phyloP scores from a whole-genome alignment of 345 rosid genomes.

The Populus euphratica region DNA sequence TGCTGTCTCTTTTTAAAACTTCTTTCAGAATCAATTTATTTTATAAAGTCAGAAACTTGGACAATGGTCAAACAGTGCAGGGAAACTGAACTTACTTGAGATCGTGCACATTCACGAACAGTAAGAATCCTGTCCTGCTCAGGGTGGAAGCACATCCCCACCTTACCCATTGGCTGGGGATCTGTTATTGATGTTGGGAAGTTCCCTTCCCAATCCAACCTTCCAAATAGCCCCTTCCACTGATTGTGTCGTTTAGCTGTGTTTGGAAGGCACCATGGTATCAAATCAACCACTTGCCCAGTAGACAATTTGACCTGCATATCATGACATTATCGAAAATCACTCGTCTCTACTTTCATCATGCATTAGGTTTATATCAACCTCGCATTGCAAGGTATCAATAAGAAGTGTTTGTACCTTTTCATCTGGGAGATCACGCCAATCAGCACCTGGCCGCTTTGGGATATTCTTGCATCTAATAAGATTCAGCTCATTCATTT shows the following conservation, averaged over 20 bases:
- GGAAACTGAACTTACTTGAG: conserved; percentile 49
- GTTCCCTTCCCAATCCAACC: conserved; percentile 91
- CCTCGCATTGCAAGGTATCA: background rate
- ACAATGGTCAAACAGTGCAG: background rate
- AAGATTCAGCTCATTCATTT: conserved; percentile 73
- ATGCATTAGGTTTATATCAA: background rate
- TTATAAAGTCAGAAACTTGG: background rate
- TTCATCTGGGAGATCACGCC: conserved; percentile 79
- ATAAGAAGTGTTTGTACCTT: conserved; percentile 39
- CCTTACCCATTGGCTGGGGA: conserved; percentile 93
- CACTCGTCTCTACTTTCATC: background rate
- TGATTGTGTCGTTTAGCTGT: conserved; percentile 70
- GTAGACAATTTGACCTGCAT: conserved; percentile 57
- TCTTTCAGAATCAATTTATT: background rate
- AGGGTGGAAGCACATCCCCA: conserved; percentile 95
- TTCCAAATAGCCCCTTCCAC: conserved; percentile 89
- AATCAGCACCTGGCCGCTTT: conserved; percentile 85
- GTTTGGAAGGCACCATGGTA: conserved; percentile 81
- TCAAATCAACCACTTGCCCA: conserved; percentile 61
- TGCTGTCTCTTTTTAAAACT: background rate
- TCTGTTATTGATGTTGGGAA: conserved; percentile 86
- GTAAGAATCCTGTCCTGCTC: conserved; percentile 81
- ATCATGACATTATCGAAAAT: background rate
- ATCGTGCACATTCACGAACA: conserved; percentile 86
- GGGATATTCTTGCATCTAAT: conserved; percentile 71